Evolutionary conservation across 768 basidiomycete genomes (phyloP), one percentile per base, ranked within the genome.

Genomic region (Royoungia palumana): DNA sequence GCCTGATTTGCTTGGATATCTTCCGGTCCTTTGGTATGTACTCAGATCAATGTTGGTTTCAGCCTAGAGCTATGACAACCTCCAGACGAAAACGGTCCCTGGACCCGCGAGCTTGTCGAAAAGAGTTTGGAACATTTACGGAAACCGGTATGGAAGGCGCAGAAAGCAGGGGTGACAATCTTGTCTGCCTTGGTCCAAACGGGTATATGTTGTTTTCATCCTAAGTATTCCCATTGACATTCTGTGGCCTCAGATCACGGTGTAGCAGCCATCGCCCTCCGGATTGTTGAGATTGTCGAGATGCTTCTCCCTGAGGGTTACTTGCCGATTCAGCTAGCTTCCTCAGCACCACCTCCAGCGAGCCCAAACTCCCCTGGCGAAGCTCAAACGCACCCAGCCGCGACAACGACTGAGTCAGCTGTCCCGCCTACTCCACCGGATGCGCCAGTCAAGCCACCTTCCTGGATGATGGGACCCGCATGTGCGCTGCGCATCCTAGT

Each of bases 391-490:
- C n/a, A n/a, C n/a, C 5, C 17, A 17, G n/a, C 20, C 8, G 16
- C 1, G 21, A 6, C 21, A n/a, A 8, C 17, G 12, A 14, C 36
- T 1, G 34, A 16, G 6, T 8, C 22, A 16, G 1, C 35, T 35
- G 27, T 5, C 25, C 27, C 28, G 14, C 20, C 43, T 6, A 16
- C n/a, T n/a, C 16, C 39, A 17, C 27, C 20, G 14, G 30, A 30
- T 35, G 2, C 16, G n/a, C 36, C 25, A 10, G n/a, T 40, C 12
- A 50, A 14, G 27, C 44, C 51, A 32, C 39, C 53, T 47, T 58
- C 62, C 5, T 46, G 45, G 53, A 56, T 63, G 60, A 11, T 63
- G 49, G 62, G 62, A 27, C 59, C 62, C 5, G 53, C 62, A 17
- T 63, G 54, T 24, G 62, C 62, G 11, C 25, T 63, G 34, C 54